Base-by-base conservation (phyloP, 768 basidiomycete genomes). In the Amanita rubescens region DNA sequence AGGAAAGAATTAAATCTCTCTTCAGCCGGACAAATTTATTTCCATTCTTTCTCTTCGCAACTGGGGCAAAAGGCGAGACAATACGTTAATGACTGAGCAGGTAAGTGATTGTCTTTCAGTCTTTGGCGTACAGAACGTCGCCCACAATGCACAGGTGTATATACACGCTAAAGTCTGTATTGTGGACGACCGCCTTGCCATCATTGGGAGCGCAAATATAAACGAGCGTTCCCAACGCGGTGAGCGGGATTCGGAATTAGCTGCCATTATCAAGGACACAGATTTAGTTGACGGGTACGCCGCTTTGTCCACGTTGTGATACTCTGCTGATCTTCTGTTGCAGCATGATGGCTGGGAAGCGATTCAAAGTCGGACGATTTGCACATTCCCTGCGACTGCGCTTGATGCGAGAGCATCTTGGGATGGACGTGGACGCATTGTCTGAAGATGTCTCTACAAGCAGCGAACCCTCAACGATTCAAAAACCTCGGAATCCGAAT, bases 191-290 rank as follows among this genome's bases (percentile, higher is more conserved):
- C 84, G 96, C 49, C 72, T 94, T 54, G 93, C 82, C 30, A 93
- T 96, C 63, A 96, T 96, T 58, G 93, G 93, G 14, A 94, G 92
- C 51, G 95, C 95, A 15, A 98, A 96, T 66, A 93, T 99, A 73
- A 98, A 99, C 64, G 96, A 99, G 65, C 83, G 96, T 34, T 95
- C 92, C 12, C 90, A 91, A 63, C 79, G 92, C 25, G 96, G 96
- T 20, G 95, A 99, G 66, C 85, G 96, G 25, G 96, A 99, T 67
- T 98, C 95, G 2, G 96, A 99, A 65, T 67, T 98, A 32, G 92
- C 93, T 3, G 84, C 90, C 34, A 83, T 99, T 42, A 90, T 98
- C 49, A 77, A 93, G 57, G 96, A 99, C 62, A 98, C 95, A 3
- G 95, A 99, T 62, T 87, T 99, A 89, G 87, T 98, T 49, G 85